Evolutionary conservation across 495 filamentous ascomycete genomes (phyloP).

Genomic region (Pseudoneurospora amorphoporcata): DNA sequence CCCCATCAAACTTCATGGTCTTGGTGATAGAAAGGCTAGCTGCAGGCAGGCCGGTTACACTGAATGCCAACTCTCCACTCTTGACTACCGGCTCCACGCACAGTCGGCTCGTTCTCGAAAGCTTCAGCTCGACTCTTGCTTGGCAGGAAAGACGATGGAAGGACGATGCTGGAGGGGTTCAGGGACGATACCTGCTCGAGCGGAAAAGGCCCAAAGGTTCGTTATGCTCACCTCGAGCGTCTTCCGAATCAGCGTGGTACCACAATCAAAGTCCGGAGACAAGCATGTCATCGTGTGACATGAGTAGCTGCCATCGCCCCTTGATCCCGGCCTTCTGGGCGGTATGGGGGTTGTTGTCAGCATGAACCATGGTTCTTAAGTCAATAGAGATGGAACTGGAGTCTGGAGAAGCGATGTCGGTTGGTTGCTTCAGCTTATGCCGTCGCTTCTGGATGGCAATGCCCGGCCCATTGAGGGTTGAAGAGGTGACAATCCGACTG

Average conservation of each 20-base stretch:
- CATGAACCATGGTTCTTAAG: neutral
- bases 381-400: neutral
- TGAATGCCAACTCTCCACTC: neutral
- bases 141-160: neutral
- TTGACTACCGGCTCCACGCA: neutral
- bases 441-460: neutral
- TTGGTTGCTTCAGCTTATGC: neutral
- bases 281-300: neutral
- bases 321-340: neutral
- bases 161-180: neutral
- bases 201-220: neutral
- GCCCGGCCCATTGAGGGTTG: neutral
- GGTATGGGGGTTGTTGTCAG: neutral
- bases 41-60: neutral
- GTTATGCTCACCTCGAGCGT: neutral
- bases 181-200: neutral
- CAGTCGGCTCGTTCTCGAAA: neutral
- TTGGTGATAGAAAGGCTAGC: neutral
- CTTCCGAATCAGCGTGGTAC: neutral
- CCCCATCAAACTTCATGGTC: neutral
- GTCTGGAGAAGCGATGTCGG: neutral
- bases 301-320: neutral
- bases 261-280: neutral
- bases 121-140: neutral
- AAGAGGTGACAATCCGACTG: neutral